Conservation (phyloP, 1,284 basidiomycete genomes). For the Sanguinoderma infundibulare region DNA sequence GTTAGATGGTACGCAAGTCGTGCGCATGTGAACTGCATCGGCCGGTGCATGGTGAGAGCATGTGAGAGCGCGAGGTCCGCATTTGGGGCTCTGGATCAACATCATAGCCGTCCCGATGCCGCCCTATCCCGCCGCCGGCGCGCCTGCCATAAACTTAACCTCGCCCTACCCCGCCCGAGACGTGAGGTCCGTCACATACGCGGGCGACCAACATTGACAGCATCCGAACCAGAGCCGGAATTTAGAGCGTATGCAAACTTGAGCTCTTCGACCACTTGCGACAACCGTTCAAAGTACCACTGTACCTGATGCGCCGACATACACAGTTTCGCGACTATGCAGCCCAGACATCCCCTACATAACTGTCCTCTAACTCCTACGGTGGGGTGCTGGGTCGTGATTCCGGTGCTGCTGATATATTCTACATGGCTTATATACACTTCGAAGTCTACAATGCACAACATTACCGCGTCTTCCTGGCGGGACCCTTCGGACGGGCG, state of each 20-base stretch:
- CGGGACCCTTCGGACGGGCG: conserved; percentile 64
- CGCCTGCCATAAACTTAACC: neutral
- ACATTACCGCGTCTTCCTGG: conserved; percentile 39
- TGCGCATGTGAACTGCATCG: neutral
- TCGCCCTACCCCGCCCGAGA: neutral
- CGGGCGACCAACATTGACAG: too few relatives aligned
- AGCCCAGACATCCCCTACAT: too few relatives aligned
- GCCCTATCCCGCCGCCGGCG: neutral
- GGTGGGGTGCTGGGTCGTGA: too few relatives aligned
- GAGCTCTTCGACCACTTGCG: too few relatives aligned
- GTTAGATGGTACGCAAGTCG: neutral
- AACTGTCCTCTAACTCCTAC: too few relatives aligned
- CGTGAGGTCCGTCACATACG: neutral
- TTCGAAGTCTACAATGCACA: neutral
- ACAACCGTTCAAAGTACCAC: too few relatives aligned
- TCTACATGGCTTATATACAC: neutral
- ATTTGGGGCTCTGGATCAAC: conserved; percentile 10
- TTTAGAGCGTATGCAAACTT: too few relatives aligned
- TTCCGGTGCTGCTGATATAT: neutral
- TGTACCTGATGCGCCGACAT: too few relatives aligned
- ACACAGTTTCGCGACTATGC: too few relatives aligned
- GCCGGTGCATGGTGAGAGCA: conserved; percentile 11
- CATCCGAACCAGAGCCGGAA: too few relatives aligned
- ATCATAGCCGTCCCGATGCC: conserved; percentile 9
- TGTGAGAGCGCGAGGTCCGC: conserved; percentile 20